phyloP scores from a whole-genome alignment of 169 alveolate genomes.

The Cryptosporidium meleagridis region DNA sequence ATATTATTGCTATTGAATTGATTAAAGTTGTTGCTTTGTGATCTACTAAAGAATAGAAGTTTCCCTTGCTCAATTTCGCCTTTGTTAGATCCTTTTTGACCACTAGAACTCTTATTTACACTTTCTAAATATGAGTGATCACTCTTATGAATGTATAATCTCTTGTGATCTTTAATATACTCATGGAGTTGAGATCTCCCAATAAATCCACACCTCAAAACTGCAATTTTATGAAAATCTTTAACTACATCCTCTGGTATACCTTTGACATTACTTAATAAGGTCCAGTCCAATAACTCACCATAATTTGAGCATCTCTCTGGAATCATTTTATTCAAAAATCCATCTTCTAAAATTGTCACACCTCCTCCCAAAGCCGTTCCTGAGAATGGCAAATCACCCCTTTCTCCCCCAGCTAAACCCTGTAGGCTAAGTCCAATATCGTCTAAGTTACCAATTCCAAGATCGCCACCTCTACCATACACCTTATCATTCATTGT shows the following conservation, averaged over 20 bases:
- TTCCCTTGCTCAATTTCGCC: neutral
- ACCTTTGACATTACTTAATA: constrained; percentile 15
- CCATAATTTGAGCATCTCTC: constrained; percentile 48
- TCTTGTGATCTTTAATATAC: constrained; percentile 32
- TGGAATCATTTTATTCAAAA: neutral
- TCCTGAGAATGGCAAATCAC: neutral
- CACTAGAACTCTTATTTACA: neutral
- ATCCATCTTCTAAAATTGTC: neutral
- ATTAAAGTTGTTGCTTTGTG: neutral
- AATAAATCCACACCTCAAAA: constrained; percentile 39
- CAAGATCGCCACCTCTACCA: neutral
- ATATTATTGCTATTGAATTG: neutral
- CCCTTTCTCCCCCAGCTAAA: neutral
- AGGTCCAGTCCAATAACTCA: constrained; percentile 49
- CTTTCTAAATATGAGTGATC: neutral
- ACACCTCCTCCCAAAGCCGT: neutral
- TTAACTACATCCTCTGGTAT: constrained; percentile 51
- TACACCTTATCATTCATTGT: neutral
- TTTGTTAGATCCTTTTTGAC: neutral
- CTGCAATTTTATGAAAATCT: constrained; percentile 25
- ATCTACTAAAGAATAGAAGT: neutral
- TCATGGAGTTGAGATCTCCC: constrained; percentile 66
- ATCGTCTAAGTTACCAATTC: neutral
- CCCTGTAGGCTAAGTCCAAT: neutral
- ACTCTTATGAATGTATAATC: neutral